A percentile compares a stretch with the other conserved stretches of the same genome.
Conservation (phyloP, 306 rosid species). For the Vigna unguiculata region DNA sequence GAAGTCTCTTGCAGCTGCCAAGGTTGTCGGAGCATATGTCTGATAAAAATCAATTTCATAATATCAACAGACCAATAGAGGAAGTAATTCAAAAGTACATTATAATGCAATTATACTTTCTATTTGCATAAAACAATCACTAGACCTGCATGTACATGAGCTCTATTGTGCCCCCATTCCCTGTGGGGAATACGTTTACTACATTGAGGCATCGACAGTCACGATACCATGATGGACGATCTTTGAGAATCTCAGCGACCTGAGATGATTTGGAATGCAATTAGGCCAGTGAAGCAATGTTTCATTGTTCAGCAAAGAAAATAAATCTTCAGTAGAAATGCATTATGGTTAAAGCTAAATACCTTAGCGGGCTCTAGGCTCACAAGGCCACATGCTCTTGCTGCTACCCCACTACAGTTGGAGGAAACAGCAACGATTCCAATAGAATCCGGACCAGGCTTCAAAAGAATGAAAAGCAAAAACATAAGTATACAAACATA, state of each 20-base stretch:
- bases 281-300: neutral
- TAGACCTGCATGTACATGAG: conserved; percentile 87
- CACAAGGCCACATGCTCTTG: conserved; percentile 92
- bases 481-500: neutral
- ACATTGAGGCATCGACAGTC: conserved; percentile 85
- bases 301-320: neutral
- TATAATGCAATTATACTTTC: neutral
- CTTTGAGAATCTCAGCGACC: conserved; percentile 89
- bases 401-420: conserved; percentile 83
- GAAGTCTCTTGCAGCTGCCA: conserved; percentile 92
- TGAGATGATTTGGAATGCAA: conserved; percentile 29
- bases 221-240: conserved; percentile 87
- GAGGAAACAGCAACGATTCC: conserved; percentile 91
- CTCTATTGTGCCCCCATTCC: conserved; percentile 87
- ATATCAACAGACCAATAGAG: conserved; percentile 9
- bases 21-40: conserved; percentile 91
- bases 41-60: conserved; percentile 35
- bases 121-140: neutral
- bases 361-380: conserved; percentile 89
- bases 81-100: neutral
- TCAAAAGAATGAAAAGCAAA: conserved; percentile 6
- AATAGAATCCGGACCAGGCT: conserved; percentile 98
- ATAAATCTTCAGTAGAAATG: neutral
- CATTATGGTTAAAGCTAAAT: neutral
- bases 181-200: conserved; percentile 71